Percentiles rank a stretch among this genome's conserved stretches.
Conservation (phyloP, 2,329 filamentous ascomycete species). For the Epichloe typhina region DNA sequence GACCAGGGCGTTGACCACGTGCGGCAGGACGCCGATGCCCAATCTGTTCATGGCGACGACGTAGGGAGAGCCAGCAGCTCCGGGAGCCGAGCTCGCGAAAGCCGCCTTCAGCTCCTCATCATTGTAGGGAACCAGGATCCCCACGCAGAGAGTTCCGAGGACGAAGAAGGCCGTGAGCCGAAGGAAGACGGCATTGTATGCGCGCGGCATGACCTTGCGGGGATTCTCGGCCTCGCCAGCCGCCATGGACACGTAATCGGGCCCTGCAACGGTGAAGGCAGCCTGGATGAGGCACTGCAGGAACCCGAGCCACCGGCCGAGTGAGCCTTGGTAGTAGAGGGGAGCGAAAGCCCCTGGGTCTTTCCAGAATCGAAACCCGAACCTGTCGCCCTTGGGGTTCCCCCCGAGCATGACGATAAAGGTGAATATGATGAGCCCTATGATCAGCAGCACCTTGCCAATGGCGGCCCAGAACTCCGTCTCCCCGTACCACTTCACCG, state of each 20-base stretch:
- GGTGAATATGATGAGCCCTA: constrained; percentile 62
- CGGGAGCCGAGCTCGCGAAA: constrained; percentile 43
- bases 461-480: constrained; percentile 64
- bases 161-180: constrained; percentile 65
- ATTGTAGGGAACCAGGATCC: constrained; percentile 58
- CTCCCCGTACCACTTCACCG: constrained; percentile 63
- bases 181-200: constrained; percentile 70
- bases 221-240: constrained; percentile 63
- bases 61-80: constrained; percentile 56
- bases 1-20: constrained; percentile 62
- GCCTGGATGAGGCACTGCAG: constrained; percentile 61
- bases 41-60: constrained; percentile 57
- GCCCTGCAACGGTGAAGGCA: constrained; percentile 53
- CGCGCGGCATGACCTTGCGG: constrained; percentile 54
- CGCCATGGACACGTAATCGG: constrained; percentile 55
- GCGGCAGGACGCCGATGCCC: constrained; percentile 47
- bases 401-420: constrained; percentile 76
- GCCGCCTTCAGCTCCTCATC: constrained; percentile 48
- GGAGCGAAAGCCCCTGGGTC: constrained; percentile 58
- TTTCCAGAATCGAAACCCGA: constrained; percentile 57
- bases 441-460: constrained; percentile 58
- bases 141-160: constrained; percentile 58
- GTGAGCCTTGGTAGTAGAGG: constrained; percentile 46
- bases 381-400: constrained; percentile 62
- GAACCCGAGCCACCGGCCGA: constrained; percentile 67